Base-by-base conservation (phyloP, 2,329 filamentous ascomycete genomes). In the Exserohilum turcica region DNA sequence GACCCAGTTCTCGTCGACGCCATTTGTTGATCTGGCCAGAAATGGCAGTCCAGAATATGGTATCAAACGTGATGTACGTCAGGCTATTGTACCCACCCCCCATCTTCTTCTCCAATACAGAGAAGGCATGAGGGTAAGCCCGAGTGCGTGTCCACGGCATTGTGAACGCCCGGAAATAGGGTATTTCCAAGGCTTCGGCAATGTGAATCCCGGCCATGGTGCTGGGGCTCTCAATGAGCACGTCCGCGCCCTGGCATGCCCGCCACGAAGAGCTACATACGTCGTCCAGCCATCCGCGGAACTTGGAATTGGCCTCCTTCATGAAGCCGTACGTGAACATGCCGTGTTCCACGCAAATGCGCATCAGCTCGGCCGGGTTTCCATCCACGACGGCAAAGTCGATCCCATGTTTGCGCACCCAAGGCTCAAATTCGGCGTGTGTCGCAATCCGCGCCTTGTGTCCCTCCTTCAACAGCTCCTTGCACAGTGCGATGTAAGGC, bases 151-250 rank as follows among this genome's bases (percentile, higher is more conserved):
- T 96, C 94, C 94, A 99, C 0, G 94, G 94, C 94, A 99, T 99
- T 15, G 92, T 96, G 71, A 99, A 99, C 0, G 92, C 93, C 50
- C 94, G 86, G 79, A 97, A 97, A 74, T 99, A 99, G 0, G 94
- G 94, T 38, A 99, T 95, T 12, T 85, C 82, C 2, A 99, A 82
- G 19, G 92, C 91, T 76, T 99, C 94, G 1, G 94, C 94, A 61
- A 99, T 96, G 73, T 99, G 94, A 48, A 99, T 96, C 21, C 94
- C 94, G 0, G 89, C 92, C 94, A 99, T 99, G 12, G 94, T 92
- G 52, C 91, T 96, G 0, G 94, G 94, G 40, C 91, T 96, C 73
- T 99, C 94, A 56, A 99, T 96, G 33, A 99, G 80, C 28, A 99
- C 78, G 71, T 99, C 93, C 1, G 89, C 89, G 19, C 87, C 89